Base-by-base conservation (phyloP, 805 yeast genomes). In the Cyberlindnera mississippiensis region DNA sequence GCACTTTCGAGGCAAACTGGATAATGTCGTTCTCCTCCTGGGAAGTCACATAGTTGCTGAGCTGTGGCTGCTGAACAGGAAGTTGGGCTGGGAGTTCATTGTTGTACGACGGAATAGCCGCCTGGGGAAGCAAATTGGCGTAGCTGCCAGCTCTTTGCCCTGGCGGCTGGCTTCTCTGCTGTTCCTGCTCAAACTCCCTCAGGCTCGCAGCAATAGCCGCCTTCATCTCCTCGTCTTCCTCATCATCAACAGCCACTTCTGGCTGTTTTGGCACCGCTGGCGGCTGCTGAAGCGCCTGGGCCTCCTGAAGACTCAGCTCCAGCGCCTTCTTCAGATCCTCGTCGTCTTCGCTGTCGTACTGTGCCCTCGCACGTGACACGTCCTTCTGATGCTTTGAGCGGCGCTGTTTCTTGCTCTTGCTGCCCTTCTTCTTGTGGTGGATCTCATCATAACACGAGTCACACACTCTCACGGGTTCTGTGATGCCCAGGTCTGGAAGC, bases 201-300 rank as follows among this genome's bases (percentile, higher is more conserved):
- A 93, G 69, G 61, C 96, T 87, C 1, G 96, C 96, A 13, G 85
- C 96, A 44, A 93, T 91, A 0, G 98, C 99, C 1, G 93, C 95
- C 59, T 80, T 85, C 80, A 91, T 76, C 28, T 88, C 96, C 29
- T 83, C 91, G 56, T 89, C 96, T 14, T 82, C 85, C 15, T 84
- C 88, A 2, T 78, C 85, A 13, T 61, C 45, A 6, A 44, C 27
- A 15, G 42, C 22, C 13, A 37, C 19, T 6, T 22, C 28, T 1
- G 34, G 10, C 2, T 35, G 44, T 33, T 45, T 46, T 22, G 45
- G 49, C 9, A 28, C 34, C 26, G 32, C 51, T 31, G 40, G 49
- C 13, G 11, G 68, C 56, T 11, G 64, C 44, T 19, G 64, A 33
- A 57, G 55, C 2, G 51, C 53, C 37, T 51, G 53, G 17, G 57